These are phyloP conservation scores for Gracilaria domingensis DNA, from an alignment of 23 red algal genomes.

Conservation along the genomic window DNA sequence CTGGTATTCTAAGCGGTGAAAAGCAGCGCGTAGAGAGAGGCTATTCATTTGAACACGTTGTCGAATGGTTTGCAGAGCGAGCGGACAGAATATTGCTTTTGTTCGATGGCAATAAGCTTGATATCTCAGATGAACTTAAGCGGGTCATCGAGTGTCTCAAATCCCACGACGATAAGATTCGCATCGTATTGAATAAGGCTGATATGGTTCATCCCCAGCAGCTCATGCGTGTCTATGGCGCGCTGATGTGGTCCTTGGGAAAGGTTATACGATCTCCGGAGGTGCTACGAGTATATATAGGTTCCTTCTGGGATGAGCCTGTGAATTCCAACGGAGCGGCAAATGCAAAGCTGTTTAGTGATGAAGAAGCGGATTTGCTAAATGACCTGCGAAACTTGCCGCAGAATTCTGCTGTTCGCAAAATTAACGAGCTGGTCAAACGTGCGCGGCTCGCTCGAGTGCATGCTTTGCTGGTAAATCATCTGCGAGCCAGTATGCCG, in stretches of 20 bases:
- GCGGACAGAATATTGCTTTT: constrained; percentile 79
- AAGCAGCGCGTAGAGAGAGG: constrained; percentile 84
- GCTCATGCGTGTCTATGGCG: constrained; percentile 83
- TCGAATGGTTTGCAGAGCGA: constrained; percentile 86
- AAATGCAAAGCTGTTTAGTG: constrained; percentile 72
- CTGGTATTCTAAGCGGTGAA: constrained; percentile 81
- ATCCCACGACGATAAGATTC: constrained; percentile 83
- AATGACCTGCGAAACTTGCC: constrained; percentile 78
- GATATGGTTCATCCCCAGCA: constrained; percentile 83
- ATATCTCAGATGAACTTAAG: constrained; percentile 90
- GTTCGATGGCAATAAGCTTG: constrained; percentile 86
- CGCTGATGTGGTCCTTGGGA: constrained; percentile 85
- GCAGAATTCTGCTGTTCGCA: constrained; percentile 73
- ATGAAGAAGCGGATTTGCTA: constrained; percentile 72
- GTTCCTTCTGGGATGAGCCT: constrained; percentile 84
- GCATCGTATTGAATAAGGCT: constrained; percentile 85
- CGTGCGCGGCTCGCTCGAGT: constrained; percentile 76
- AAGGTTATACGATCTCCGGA: constrained; percentile 82
- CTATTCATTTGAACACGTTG: constrained; percentile 81
- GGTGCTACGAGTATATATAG: constrained; percentile 82
- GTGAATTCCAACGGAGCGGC: constrained; percentile 45
- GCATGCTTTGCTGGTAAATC: constrained; percentile 74
- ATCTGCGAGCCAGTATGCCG: constrained; percentile 80
- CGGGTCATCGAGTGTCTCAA: constrained; percentile 79
- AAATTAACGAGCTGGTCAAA: constrained; percentile 87